Evolutionary conservation across 2,329 filamentous ascomycete species (phyloP).

Genomic region (Purpureocillium takamizusanense): DNA sequence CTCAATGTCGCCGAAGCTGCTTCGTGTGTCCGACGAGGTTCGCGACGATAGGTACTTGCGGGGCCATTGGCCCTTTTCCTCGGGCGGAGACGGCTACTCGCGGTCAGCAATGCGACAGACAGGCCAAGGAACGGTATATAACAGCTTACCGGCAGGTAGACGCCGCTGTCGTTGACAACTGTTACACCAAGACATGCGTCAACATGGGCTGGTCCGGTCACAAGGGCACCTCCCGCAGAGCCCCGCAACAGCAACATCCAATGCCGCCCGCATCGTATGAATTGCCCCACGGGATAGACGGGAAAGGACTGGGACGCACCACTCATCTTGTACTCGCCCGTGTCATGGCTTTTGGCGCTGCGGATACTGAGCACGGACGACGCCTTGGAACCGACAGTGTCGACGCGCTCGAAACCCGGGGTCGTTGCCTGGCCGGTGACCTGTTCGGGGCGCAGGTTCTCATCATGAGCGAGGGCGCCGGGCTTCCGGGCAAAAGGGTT

Average conservation of each 20-base stretch:
- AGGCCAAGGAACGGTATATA: slow-evolving; percentile 5
- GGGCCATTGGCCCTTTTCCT: slow-evolving; percentile 75
- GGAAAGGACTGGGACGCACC: slow-evolving; percentile 45
- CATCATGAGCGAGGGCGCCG: slow-evolving; percentile 39
- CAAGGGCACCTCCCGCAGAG: background rate
- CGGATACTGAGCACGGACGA: slow-evolving; percentile 54
- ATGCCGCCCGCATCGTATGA: no score
- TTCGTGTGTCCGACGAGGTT: slow-evolving; percentile 45
- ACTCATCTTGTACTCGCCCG: slow-evolving; percentile 71
- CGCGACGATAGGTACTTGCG: slow-evolving; percentile 42
- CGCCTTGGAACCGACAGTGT: slow-evolving; percentile 53
- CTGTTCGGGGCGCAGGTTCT: slow-evolving; percentile 40
- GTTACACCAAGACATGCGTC: slow-evolving; percentile 8
- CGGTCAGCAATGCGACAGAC: background rate
- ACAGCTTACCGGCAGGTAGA: slow-evolving; percentile 75
- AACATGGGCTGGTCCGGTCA: slow-evolving; percentile 12
- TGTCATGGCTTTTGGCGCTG: slow-evolving; percentile 52
- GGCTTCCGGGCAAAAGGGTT: slow-evolving; percentile 61
- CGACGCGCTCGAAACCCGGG: slow-evolving; percentile 49
- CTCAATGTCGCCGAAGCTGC: slow-evolving; percentile 72
- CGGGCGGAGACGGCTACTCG: slow-evolving; percentile 70
- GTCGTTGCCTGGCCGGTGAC: slow-evolving; percentile 4
- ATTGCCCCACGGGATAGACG: background rate
- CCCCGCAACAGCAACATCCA: no score
- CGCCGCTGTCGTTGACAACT: slow-evolving; percentile 95